phyloP scores from a whole-genome alignment of 1,284 basidiomycete species.

The Pyrrhoderma lamaoense region DNA sequence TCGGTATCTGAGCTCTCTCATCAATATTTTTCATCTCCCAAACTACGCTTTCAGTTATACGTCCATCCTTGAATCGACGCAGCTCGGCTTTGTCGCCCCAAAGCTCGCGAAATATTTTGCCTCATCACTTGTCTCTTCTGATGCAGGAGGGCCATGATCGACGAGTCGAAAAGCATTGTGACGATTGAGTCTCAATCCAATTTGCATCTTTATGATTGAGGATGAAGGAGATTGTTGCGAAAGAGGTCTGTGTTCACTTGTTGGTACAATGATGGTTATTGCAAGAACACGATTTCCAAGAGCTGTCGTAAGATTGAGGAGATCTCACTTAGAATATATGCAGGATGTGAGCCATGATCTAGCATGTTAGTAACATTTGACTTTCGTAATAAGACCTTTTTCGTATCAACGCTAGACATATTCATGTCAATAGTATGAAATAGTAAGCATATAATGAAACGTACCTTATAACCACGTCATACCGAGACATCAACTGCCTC shows the following conservation, averaged over 20 bases:
- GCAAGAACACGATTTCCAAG: conserved; percentile 64
- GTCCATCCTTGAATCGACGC: conserved; percentile 95
- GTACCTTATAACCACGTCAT: conserved; percentile 60
- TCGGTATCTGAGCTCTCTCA: conserved; percentile 75
- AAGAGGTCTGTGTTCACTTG: conserved; percentile 38
- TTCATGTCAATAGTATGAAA: neutral
- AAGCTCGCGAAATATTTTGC: conserved; percentile 70
- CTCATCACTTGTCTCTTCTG: conserved; percentile 45
- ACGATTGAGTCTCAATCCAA: conserved; percentile 73
- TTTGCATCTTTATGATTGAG: conserved; percentile 32
- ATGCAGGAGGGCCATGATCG: conserved; percentile 80
- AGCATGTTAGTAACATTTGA: conserved; percentile 39
- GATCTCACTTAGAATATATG: conserved; percentile 50
- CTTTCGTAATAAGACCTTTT: conserved; percentile 40
- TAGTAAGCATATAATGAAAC: conserved; percentile 6
- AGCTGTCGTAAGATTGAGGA: conserved; percentile 53
- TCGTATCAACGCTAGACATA: conserved; percentile 52
- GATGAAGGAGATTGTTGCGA: conserved; percentile 37
- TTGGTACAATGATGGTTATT: conserved; percentile 48
- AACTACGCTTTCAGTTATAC: conserved; percentile 89
- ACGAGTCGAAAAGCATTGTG: conserved; percentile 74
- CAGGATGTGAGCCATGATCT: conserved; percentile 55
- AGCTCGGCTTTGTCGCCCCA: conserved; percentile 94
- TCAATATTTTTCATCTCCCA: conserved; percentile 77
- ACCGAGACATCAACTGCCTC: conserved; percentile 50